Conservation (phyloP, 164 flowering plant genomes). For the Aristolochia californica region DNA sequence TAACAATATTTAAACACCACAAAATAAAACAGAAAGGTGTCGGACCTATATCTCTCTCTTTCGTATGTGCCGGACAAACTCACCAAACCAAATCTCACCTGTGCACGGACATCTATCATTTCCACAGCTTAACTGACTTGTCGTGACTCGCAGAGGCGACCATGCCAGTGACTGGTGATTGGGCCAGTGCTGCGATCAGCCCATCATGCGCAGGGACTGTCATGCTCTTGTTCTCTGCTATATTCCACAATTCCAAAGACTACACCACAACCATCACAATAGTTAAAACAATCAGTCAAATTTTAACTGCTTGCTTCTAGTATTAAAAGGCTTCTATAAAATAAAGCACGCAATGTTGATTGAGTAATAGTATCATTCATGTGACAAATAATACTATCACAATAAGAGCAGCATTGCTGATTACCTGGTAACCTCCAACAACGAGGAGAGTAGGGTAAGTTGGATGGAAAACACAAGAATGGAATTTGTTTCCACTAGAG, state of each 20-base stretch:
- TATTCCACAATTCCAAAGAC: slow-evolving; percentile 95
- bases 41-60: too few species aligned
- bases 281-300: background rate
- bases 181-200: slow-evolving; percentile 69
- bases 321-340: too few species aligned
- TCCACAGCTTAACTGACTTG: slow-evolving; percentile 84
- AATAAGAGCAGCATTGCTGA: background rate
- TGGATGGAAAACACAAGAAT: slow-evolving; percentile 89
- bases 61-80: background rate
- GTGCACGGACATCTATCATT: slow-evolving; percentile 18
- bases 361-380: too few species aligned
- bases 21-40: slow-evolving; percentile 1
- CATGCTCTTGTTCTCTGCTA: slow-evolving; percentile 79
- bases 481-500: slow-evolving; percentile 65
- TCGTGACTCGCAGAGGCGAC: slow-evolving; percentile 97
- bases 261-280: slow-evolving; percentile 28
- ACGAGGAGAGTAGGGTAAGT: slow-evolving; percentile 64
- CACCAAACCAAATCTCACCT: background rate
- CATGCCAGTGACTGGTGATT: slow-evolving; percentile 70
- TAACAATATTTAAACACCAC: background rate
- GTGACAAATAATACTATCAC: background rate
- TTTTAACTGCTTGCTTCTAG: background rate
- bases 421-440: slow-evolving; percentile 72
- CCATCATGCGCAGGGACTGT: slow-evolving; percentile 71
- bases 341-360: too few species aligned